phyloP scores from a whole-genome alignment of 495 filamentous ascomycete genomes.

The Aspergillus ostianus region DNA sequence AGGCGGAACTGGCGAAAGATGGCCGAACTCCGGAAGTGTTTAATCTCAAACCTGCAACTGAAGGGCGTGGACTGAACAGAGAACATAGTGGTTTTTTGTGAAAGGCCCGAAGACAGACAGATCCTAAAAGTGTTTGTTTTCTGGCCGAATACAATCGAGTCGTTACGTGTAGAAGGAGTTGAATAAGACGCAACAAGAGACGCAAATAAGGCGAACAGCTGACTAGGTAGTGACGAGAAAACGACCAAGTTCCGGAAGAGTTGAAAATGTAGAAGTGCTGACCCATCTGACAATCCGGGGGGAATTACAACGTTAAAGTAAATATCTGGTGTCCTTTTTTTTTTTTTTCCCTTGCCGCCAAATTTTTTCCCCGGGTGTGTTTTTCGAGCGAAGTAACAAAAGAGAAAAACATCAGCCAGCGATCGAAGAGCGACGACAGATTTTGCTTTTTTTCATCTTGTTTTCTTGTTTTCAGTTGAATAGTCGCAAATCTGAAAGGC shows the following conservation, averaged over 20 bases:
- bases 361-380: constrained; percentile 37
- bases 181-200: constrained; percentile 32
- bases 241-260: constrained; percentile 36
- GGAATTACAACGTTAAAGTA: constrained; percentile 51
- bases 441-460: constrained; percentile 13
- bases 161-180: constrained; percentile 44
- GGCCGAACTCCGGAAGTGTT: constrained; percentile 19
- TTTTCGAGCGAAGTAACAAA: constrained; percentile 42
- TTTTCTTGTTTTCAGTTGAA: constrained; percentile 24
- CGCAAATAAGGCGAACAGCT: constrained; percentile 44
- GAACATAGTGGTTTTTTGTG: constrained; percentile 10
- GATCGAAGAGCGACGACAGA: constrained; percentile 40
- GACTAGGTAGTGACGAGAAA: constrained; percentile 32
- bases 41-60: background rate
- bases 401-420: constrained; percentile 39
- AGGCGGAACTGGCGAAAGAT: constrained; percentile 33
- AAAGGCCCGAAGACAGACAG: constrained; percentile 14
- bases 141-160: constrained; percentile 47
- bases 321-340: constrained; percentile 17
- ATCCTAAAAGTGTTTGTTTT: constrained; percentile 13
- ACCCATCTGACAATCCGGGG: constrained; percentile 45
- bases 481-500: constrained; percentile 32
- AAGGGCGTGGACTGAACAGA: background rate
- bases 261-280: constrained; percentile 46
- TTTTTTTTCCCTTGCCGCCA: constrained; percentile 41